Base-by-base conservation (phyloP, 2,329 filamentous ascomycete genomes). In the Herpotrichia juniperi region DNA sequence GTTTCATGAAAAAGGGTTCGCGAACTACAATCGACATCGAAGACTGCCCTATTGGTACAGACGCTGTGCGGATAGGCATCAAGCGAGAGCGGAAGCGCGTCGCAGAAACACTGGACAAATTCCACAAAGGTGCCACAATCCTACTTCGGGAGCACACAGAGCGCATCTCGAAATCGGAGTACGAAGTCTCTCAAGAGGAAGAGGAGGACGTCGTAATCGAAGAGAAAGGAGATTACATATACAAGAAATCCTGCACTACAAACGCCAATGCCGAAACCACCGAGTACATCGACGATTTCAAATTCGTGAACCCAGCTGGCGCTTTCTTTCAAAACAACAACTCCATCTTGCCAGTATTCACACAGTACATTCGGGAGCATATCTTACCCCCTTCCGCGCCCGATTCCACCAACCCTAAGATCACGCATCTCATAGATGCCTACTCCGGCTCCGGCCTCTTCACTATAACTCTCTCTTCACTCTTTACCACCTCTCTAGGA, bases 241-340 rank as follows among this genome's bases (percentile, higher is more conserved):
- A 97, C 71, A 80, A 88, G 72, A 97, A 97, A 75, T 89, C 87
- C 3, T 97, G 91, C 79, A 85, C 96, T 61, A 96, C 93, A 3
- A 87, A 97, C 76, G 85, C 86, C 72, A 96, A 93, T 60, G 88
- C 84, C 58, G 89, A 83, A 45, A 87, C 90, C 3, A 93, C 89
- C 25, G 94, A 99, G 74, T 97, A 96, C 76, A 84, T 99, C 57
- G 91, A 88, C 68, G 78, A 86, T 73, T 94, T 89, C 78, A 80
- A 87, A 68, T 96, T 99, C 78, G 87, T 87, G 72, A 97, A 96
- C 78, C 91, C 90, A 2, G 94, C 94, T 10, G 93, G 93, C 53
- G 87, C 91, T 46, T 99, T 99, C 79, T 99, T 99, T 84, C 94
- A 99, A 72, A 99, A 99, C 82, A 99, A 99, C 83, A 97, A 97